These are phyloP conservation scores for Candida chauliodis DNA, from an alignment of 805 yeast species.

Conservation along the genomic window DNA sequence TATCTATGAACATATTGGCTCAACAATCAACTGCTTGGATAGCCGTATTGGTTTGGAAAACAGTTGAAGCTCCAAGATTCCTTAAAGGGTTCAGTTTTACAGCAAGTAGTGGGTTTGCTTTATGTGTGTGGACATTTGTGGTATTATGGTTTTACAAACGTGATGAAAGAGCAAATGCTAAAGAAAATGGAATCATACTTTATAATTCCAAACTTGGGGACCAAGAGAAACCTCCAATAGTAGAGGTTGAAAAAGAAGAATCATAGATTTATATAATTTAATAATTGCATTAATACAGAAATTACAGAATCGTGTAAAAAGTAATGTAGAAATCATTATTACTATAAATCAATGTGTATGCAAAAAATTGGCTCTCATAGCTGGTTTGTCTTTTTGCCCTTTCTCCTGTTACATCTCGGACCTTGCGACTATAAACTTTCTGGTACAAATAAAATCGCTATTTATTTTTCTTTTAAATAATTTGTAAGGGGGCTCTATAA, in stretches of 20 bases:
- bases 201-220: conserved; percentile 17
- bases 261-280: too few species aligned
- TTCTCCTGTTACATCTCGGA: too few species aligned
- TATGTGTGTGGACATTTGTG: conserved; percentile 47
- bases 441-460: too few species aligned
- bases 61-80: conserved; percentile 56
- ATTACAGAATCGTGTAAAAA: too few species aligned
- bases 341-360: too few species aligned
- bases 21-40: conserved; percentile 55
- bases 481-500: too few species aligned
- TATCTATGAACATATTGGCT: conserved; percentile 52
- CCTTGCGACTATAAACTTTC: too few species aligned
- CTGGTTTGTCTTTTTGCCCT: too few species aligned
- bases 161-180: conserved; percentile 29
- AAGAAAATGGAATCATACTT: conserved; percentile 34
- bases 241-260: neutral
- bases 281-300: too few species aligned
- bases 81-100: conserved; percentile 52
- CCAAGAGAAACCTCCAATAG: conserved; percentile 1
- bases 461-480: too few species aligned
- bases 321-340: too few species aligned
- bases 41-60: conserved; percentile 50
- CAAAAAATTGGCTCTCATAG: too few species aligned
- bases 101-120: conserved; percentile 43
- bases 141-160: conserved; percentile 46